Conservation (phyloP, 495 filamentous ascomycete species). For the Thermothielavioides terrestris region DNA sequence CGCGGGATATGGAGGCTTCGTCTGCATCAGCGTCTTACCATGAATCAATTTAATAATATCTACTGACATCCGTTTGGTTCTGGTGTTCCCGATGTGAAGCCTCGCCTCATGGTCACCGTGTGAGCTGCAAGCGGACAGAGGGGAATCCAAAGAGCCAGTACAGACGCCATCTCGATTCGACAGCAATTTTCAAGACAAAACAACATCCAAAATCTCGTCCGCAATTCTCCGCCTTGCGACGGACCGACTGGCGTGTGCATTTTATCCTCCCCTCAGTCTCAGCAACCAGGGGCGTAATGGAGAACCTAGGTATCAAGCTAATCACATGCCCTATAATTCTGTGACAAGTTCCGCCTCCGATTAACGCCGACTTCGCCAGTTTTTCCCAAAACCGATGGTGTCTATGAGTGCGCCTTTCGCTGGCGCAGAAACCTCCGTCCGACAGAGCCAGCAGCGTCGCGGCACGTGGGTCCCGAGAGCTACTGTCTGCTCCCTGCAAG, state of each 20-base stretch:
- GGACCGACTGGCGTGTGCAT: not conserved
- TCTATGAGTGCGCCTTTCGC: not conserved
- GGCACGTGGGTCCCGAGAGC: not conserved
- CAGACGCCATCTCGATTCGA: too few species aligned
- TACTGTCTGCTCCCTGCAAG: not conserved
- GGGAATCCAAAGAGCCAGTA: too few species aligned
- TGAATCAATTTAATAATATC: conserved; percentile 12
- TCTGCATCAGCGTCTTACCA: conserved; percentile 11
- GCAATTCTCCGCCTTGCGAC: too few species aligned
- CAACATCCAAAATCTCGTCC: too few species aligned
- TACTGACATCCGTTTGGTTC: not conserved
- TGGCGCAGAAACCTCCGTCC: not conserved
- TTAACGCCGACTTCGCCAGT: conserved; percentile 9
- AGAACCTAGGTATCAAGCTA: not conserved
- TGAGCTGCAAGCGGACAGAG: too few species aligned
- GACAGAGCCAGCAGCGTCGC: not conserved
- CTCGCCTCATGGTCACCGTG: too few species aligned
- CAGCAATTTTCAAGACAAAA: too few species aligned
- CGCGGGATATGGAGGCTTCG: not conserved
- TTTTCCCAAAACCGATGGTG: conserved; percentile 5
- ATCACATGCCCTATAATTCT: conserved; percentile 4
- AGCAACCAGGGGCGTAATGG: not conserved
- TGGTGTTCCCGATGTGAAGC: not conserved
- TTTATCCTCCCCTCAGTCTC: not conserved
- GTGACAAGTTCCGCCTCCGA: conserved; percentile 1